Evolutionary conservation across 2,329 filamentous ascomycete genomes (phyloP), one percentile per base, ranked within the genome.

Genomic region (Sclerotinia sclerotiorum): DNA sequence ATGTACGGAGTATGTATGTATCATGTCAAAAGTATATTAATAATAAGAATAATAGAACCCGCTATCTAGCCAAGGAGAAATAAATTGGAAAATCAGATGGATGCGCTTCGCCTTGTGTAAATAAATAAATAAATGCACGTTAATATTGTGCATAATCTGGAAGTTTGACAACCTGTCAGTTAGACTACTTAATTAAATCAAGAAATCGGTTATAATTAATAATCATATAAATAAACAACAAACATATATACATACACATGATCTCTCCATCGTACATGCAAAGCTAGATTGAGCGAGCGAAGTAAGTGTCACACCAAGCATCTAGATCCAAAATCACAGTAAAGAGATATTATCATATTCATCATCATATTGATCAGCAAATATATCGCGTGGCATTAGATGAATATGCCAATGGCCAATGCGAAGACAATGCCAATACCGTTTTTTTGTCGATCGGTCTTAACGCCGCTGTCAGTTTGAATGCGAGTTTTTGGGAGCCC

Each of bases 311-410:
- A 11, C 35, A 55, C 52, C 15, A 39, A 32, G 52, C 21, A 39
- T 56, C 32, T 56, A 35, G 29, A n/a, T 39, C 13, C 11, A 21
- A 39, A 32, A 21, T n/a, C 21, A 32, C n/a, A 35, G 54, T 56
- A n/a, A 35, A 32, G 54, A 42, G 39, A 42, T 42, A 42, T 32
- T 56, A 39, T 56, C 29, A 56, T n/a, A 56, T 39, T 56, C 29
- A 56, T 56, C 29, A n/a, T 56, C 54, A 56, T 15, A 39, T 56
- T 56, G 17, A 56, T 56, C 29, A 56, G 32, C 54, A 56, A 56
- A n/a, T 5, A 56, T 32, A 56, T 56, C 19, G 54, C 29, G 7
- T 21, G 29, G 27, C 19, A 55, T 55, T 32, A 21, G 29, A 7
- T 15, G 32, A 10, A 35, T 4, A 15, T n/a, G 19, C 19, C 11